Evolutionary conservation across 352 stramenopile genomes (phyloP).

Genomic region (Pelagophyceae sp.): DNA sequence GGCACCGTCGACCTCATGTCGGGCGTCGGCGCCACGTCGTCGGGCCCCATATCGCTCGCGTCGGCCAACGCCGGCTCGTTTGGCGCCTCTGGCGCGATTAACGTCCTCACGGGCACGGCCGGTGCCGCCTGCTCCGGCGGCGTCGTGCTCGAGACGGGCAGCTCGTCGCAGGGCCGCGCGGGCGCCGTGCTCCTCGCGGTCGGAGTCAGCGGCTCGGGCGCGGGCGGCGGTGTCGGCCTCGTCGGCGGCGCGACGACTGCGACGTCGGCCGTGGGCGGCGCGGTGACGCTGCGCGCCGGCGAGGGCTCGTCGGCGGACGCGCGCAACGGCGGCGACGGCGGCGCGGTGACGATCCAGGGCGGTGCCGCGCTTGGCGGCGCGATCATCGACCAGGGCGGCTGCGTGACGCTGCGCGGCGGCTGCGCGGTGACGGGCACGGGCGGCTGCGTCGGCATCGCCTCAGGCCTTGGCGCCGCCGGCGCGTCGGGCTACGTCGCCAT

Average conservation of each 20-base stretch:
- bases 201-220: constrained; percentile 30
- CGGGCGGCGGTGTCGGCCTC: constrained; percentile 40
- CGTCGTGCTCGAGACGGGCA: constrained; percentile 45
- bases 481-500: constrained; percentile 40
- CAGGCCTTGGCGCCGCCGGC: constrained; percentile 39
- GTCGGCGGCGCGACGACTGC: constrained; percentile 36
- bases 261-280: constrained; percentile 31
- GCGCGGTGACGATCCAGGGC: constrained; percentile 36
- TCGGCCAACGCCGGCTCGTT: constrained; percentile 28
- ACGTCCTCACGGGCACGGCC: constrained; percentile 39
- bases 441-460: constrained; percentile 39
- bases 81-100: constrained; percentile 31
- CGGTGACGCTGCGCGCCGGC: constrained; percentile 33
- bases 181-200: constrained; percentile 45
- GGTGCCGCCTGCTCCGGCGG: constrained; percentile 37
- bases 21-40: constrained; percentile 12
- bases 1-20: background rate
- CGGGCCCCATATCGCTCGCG: constrained; percentile 27
- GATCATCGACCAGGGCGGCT: constrained; percentile 38
- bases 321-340: constrained; percentile 47
- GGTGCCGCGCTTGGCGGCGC: constrained; percentile 40
- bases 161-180: constrained; percentile 35
- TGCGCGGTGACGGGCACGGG: constrained; percentile 40
- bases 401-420: constrained; percentile 38
- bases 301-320: constrained; percentile 37